These are phyloP conservation scores for Globisporangium lucens DNA, from an alignment of 352 stramenopile species.

Conservation along the genomic window DNA sequence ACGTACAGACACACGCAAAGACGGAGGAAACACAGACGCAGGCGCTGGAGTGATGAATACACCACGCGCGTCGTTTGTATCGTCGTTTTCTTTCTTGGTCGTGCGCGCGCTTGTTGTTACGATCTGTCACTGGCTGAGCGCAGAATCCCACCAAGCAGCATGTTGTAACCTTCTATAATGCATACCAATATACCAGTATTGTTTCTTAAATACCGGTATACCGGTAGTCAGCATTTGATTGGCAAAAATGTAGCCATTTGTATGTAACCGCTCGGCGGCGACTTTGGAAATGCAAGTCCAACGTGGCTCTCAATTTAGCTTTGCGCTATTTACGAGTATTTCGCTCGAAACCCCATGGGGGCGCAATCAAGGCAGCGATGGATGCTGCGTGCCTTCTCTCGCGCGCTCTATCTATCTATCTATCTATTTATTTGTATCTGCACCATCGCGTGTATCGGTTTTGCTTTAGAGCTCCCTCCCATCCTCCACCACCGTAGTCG, in stretches of 20 bases:
- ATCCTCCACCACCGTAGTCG: background rate
- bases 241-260: background rate
- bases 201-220: background rate
- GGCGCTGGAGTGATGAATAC: background rate
- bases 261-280: background rate
- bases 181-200: background rate
- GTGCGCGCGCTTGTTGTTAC: background rate
- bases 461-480: constrained; percentile 1
- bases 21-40: background rate
- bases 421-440: background rate
- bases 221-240: background rate
- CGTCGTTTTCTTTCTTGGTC: background rate
- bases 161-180: background rate
- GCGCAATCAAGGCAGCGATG: background rate
- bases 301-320: background rate
- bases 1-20: background rate
- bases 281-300: background rate
- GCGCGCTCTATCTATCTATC: background rate
- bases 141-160: background rate
- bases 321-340: no score
- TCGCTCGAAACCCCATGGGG: background rate
- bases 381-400: background rate
- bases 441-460: constrained; percentile 1
- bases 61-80: background rate
- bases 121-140: background rate